These are phyloP conservation scores for Paramyrothecium sp. DNA, from an alignment of 2,329 filamentous ascomycete species.

Conservation along the genomic window DNA sequence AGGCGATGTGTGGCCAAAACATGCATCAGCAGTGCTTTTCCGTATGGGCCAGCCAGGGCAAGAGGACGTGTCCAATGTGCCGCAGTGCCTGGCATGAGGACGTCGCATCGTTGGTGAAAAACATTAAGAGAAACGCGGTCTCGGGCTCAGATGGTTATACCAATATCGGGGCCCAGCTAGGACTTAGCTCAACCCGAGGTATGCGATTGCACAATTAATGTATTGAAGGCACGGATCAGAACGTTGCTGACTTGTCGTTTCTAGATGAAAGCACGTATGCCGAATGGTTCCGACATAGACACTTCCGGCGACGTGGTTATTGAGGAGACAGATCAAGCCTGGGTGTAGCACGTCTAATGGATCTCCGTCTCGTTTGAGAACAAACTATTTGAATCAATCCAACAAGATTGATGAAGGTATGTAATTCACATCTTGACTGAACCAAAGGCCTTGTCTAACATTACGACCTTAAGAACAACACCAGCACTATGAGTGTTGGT, in stretches of 20 bases:
- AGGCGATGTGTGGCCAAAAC: slow-evolving; percentile 52
- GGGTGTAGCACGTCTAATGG: too few relatives aligned
- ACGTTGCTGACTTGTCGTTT: slow-evolving; percentile 6
- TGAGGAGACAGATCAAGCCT: too few relatives aligned
- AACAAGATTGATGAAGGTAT: too few relatives aligned
- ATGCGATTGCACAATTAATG: slow-evolving; percentile 11
- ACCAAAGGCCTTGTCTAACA: too few relatives aligned
- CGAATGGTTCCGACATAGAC: slow-evolving; percentile 3
- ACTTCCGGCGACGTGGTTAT: neutral
- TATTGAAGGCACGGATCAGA: neutral
- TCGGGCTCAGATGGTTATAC: slow-evolving; percentile 52
- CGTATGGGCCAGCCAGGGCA: slow-evolving; percentile 43
- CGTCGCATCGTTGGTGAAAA: slow-evolving; percentile 35
- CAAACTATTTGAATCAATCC: too few relatives aligned
- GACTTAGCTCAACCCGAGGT: slow-evolving; percentile 53
- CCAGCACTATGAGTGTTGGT: too few relatives aligned
- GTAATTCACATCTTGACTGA: too few relatives aligned
- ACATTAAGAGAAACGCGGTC: slow-evolving; percentile 38
- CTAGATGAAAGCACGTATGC: slow-evolving; percentile 12
- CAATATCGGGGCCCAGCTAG: slow-evolving; percentile 61
- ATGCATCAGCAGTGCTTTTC: slow-evolving; percentile 53
- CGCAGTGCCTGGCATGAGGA: slow-evolving; percentile 55
- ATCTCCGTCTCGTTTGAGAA: too few relatives aligned
- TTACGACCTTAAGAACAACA: too few relatives aligned
- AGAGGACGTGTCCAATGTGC: slow-evolving; percentile 61